A percentile compares a stretch with the other conserved stretches of the same genome.
These are phyloP conservation scores for Astrephomene gubernaculifera DNA, from an alignment of 139 green algal species.

Conservation along the genomic window DNA sequence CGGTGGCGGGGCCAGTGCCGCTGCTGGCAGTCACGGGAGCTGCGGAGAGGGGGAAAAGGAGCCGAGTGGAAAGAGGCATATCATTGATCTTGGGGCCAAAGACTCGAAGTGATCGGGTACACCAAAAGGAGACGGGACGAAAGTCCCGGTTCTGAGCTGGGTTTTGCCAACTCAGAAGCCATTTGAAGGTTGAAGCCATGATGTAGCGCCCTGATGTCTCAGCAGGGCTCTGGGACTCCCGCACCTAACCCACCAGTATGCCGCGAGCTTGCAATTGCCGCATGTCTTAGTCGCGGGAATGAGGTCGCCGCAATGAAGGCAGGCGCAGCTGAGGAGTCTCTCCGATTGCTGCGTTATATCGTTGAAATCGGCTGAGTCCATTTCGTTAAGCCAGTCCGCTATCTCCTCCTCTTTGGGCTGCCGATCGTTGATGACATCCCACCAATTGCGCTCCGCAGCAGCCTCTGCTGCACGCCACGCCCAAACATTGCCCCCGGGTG, in stretches of 20 bases:
- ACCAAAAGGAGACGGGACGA: too few species aligned
- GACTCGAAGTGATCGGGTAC: too few species aligned
- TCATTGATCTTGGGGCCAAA: too few species aligned
- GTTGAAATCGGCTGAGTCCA: too few species aligned
- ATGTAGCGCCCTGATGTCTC: too few species aligned
- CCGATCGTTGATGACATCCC: background rate
- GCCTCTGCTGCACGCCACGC: background rate
- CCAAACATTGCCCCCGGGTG: slow-evolving; percentile 18
- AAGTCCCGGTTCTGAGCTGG: too few species aligned
- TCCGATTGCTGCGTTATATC: background rate
- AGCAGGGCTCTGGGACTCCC: too few species aligned
- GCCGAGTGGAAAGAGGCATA: too few species aligned
- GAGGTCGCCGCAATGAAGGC: background rate
- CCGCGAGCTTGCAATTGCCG: slow-evolving; percentile 17
- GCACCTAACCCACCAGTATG: slow-evolving; percentile 30
- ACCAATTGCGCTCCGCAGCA: slow-evolving; percentile 19
- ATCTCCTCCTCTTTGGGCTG: background rate
- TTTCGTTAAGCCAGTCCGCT: background rate
- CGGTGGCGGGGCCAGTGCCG: slow-evolving; percentile 37
- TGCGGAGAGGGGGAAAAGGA: background rate
- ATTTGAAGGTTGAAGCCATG: too few species aligned
- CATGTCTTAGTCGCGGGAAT: background rate
- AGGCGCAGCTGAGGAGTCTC: background rate
- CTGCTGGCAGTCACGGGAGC: slow-evolving; percentile 35
- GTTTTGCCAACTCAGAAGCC: too few species aligned